phyloP scores from a whole-genome alignment of 2,329 filamentous ascomycete species.

The Elsinoe batatas region DNA sequence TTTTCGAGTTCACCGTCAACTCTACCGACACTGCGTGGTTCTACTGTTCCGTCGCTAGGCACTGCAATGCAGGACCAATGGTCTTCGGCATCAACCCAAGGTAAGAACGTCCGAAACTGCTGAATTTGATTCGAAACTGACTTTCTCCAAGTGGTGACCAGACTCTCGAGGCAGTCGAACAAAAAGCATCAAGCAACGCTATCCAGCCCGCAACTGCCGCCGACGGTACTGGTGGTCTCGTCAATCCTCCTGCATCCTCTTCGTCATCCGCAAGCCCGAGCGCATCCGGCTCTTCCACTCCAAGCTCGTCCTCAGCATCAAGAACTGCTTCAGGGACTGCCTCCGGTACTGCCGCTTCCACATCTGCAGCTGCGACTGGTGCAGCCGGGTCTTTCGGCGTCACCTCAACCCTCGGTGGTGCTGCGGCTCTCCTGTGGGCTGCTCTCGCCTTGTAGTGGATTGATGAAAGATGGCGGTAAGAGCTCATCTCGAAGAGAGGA shows the following conservation, averaged over 20 bases:
- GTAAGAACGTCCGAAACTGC: not conserved
- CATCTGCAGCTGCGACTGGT: too few species aligned
- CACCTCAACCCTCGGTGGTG: too few species aligned
- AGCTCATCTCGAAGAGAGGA: not conserved
- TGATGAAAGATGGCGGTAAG: too few species aligned
- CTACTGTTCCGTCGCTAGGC: not conserved
- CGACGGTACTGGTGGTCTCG: not conserved
- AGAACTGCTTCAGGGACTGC: too few species aligned
- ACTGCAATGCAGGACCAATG: not conserved
- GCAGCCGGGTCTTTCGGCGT: too few species aligned
- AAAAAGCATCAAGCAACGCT: not conserved
- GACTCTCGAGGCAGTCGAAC: not conserved
- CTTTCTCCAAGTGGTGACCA: not conserved
- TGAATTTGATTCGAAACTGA: not conserved
- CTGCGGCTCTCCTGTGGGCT: too few species aligned
- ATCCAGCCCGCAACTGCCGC: not conserved
- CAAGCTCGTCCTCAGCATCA: not conserved
- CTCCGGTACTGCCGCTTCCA: too few species aligned
- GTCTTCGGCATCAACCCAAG: conserved; percentile 2
- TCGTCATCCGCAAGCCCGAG: too few species aligned
- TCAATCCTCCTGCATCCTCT: not conserved
- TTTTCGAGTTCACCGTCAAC: conserved; percentile 3
- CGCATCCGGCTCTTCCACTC: not conserved
- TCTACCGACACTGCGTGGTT: not conserved
- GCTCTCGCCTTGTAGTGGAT: too few species aligned